Base-by-base conservation (phyloP, 371 early-diverging fungal genomes). In the Cokeromyces recurvatus region DNA sequence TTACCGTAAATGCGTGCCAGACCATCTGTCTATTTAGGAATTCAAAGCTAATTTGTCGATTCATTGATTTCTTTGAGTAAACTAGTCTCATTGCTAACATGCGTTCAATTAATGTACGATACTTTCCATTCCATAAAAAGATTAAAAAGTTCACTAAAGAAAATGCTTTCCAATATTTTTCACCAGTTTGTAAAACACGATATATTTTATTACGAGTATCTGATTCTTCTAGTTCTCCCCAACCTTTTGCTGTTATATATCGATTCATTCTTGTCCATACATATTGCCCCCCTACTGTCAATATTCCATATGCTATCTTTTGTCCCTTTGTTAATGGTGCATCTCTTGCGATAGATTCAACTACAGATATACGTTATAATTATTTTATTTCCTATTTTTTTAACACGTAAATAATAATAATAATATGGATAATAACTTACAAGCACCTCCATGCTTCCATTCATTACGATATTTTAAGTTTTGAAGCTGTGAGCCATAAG, bases 21-120 rank as follows among this genome's bases (percentile, higher is more conserved):
- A 92, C 91, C 63, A 94, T 78, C 70, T 95, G 92, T 25, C 95
- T 77, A 60, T 95, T 95, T 61, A 95, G 72, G 55, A 91, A 94
- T 57, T 93, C 95, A 58, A 91, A 93, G 58, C 88, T 90, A 38
- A 94, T 85, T 53, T 82, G 80, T 37, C 92, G 81, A 38, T 82
- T 71, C 49, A 86, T 68, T 21, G 86, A 85, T 34, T 86, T 84
- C 36, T 85, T 80, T 11, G 80, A 78, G 59, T 89, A 89, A 6
- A 92, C 91, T 17, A 93, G 71, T 23, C 91, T 75, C 89, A 94
- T 83, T 0, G 81, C 76, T 32, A 95, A 71, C 10, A 87, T 17
- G 0, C 93, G 86, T 51, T 93, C 94, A 17, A 87, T 48, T 4
- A 91, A 41, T 3, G 86, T 76, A 31, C 87, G 83, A 59, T 89